These are phyloP conservation scores for Solanum lignicaule DNA, from an alignment of 257 asterid genomes.

Conservation along the genomic window DNA sequence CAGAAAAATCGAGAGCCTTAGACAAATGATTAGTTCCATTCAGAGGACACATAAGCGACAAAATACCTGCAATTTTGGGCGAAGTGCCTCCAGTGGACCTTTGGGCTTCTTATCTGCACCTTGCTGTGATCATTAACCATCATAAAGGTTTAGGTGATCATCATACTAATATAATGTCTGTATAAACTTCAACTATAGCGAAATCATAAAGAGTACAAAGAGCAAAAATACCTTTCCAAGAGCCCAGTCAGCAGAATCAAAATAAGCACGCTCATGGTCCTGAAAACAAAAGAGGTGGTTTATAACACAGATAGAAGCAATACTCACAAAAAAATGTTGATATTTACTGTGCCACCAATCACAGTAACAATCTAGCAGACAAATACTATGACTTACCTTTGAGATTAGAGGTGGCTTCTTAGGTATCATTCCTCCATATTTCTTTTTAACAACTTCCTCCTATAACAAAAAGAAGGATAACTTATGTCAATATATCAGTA, in stretches of 20 bases:
- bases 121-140: slow-evolving; percentile 52
- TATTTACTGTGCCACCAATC: not conserved
- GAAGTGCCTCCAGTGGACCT: slow-evolving; percentile 98
- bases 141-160: not conserved
- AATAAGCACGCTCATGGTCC: slow-evolving; percentile 99
- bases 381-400: slow-evolving; percentile 34
- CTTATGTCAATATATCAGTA: not conserved
- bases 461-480: not conserved
- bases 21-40: not conserved
- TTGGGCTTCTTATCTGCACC: slow-evolving; percentile 86
- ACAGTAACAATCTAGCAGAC: not conserved
- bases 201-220: not conserved
- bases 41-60: not conserved
- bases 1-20: not conserved
- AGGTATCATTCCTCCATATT: slow-evolving; percentile 90
- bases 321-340: not conserved
- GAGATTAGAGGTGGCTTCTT: slow-evolving; percentile 94
- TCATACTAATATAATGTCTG: not conserved
- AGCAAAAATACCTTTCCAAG: slow-evolving; percentile 69
- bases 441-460: slow-evolving; percentile 81
- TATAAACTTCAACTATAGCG: not conserved
- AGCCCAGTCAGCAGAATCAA: slow-evolving; percentile 99
- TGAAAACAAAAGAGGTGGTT: slow-evolving; percentile 14
- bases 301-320: not conserved
- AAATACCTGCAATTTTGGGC: slow-evolving; percentile 93